Base-by-base conservation (phyloP, 2,329 filamentous ascomycete species). In the Didymella glomerata region DNA sequence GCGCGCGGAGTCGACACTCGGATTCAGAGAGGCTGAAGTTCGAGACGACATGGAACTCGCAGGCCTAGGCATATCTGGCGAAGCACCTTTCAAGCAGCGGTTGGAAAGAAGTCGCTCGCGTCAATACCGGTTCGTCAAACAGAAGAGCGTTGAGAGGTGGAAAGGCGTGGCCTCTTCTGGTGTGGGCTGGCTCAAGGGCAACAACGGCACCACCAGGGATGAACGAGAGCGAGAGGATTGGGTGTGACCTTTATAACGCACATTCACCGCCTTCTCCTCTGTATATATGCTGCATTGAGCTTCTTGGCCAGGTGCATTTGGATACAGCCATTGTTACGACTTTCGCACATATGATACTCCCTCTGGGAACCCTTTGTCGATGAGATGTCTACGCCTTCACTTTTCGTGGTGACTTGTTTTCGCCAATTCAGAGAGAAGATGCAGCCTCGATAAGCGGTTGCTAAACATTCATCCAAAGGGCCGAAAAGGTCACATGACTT, bases 21-120 rank as follows among this genome's bases (percentile, higher is more conserved):
- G 75, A 1, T 78, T 77, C 57, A 64, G 76, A 36, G 76, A 77
- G 50, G 74, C 74, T 2, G 76, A 77, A 57, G 70, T 77, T 9
- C 60, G 68, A 20, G 75, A 76, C n/a, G 75, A 77, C 38, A 71
- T 75, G 30, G 75, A 76, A 44, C 67, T 76, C 6, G 69, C 65
- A 20, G 70, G 69, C 0, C 24, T 76, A 7, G 69, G 66, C 18
- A 42, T 64, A 1, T 64, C 61, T 6, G 66, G 67, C 2, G 67
- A 74, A 22, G 66, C 62, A 4, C 67, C 68, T 10, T 71, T 77
- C 61, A 72, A 72, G 51, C 65, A 71, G 34, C 63, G 74, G 5
- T 60, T 76, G 2, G 74, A 76, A 53, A 69, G 63, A 42, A 72
- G 69, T 45, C 68, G 68, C 20, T 72, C 72, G 24, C 66, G 71